Conservation (phyloP, 2,329 filamentous ascomycete species). For the Colletotrichum sansevieriae region DNA sequence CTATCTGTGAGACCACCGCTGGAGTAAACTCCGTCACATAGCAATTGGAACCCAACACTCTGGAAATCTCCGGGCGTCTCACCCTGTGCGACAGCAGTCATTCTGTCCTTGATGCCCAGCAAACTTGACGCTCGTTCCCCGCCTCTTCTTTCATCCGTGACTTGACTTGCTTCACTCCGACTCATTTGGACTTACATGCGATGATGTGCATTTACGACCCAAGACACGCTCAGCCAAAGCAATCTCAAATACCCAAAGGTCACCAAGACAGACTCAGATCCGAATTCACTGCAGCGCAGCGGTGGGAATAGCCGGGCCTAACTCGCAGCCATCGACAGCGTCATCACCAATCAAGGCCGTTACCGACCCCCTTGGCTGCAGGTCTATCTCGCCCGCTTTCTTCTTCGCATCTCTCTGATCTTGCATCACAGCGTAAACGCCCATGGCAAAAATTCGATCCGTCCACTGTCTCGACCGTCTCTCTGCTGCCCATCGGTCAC, state of each 20-base stretch:
- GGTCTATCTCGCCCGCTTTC: conserved; percentile 19
- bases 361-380: conserved; percentile 14
- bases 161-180: not conserved
- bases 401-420: conserved; percentile 26
- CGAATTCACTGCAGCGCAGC: not conserved
- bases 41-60: conserved; percentile 4
- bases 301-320: conserved; percentile 19
- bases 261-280: conserved; percentile 25
- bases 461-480: conserved; percentile 16
- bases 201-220: conserved; percentile 13
- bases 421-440: conserved; percentile 12
- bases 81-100: conserved; percentile 10
- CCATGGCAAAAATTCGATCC: conserved; percentile 9
- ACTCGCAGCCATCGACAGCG: conserved; percentile 3
- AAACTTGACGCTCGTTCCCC: not conserved
- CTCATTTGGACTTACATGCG: not conserved
- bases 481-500: conserved; percentile 7
- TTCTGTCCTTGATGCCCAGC: not conserved
- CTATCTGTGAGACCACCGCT: conserved; percentile 2
- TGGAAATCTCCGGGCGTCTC: conserved; percentile 14
- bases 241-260: conserved; percentile 15
- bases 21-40: conserved; percentile 3
- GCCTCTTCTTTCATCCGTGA: not conserved
- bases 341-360: conserved; percentile 16
- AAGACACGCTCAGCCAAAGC: not conserved